phyloP scores from a whole-genome alignment of 2,329 filamentous ascomycete species.

The Herpotrichia juniperi region DNA sequence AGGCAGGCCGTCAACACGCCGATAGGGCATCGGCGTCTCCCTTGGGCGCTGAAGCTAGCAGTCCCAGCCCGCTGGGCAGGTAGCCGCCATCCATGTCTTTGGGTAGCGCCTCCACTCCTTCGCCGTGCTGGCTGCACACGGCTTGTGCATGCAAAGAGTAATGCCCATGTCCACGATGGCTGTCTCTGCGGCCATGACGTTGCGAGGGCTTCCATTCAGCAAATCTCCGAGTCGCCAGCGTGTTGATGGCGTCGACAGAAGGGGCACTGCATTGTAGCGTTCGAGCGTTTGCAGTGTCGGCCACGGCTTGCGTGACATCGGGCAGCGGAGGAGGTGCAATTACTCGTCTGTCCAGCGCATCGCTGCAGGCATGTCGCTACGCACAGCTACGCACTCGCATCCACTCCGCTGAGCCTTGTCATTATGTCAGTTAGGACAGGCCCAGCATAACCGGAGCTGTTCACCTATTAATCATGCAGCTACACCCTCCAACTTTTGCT shows the following conservation, averaged over 20 bases:
- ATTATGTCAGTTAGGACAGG: constrained; percentile 25
- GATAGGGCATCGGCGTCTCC: constrained; percentile 12
- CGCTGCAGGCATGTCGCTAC: constrained; percentile 35
- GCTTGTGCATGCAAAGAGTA: constrained; percentile 18
- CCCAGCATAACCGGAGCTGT: constrained; percentile 13
- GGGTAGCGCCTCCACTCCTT: constrained; percentile 6
- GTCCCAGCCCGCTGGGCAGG: constrained; percentile 12
- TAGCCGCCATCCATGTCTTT: constrained; percentile 8
- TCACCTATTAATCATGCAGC: constrained; percentile 34
- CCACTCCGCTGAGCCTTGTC: constrained; percentile 33
- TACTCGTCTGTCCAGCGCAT: constrained; percentile 28
- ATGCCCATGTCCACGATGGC: constrained; percentile 23
- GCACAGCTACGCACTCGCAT: constrained; percentile 8
- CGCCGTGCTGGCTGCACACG: not conserved
- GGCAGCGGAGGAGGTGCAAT: constrained; percentile 15
- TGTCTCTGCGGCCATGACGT: constrained; percentile 20
- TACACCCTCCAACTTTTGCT: constrained; percentile 20
- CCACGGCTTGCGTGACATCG: constrained; percentile 31
- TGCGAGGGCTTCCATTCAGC: constrained; percentile 19
- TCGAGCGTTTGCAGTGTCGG: constrained; percentile 25
- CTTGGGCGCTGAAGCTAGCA: constrained; percentile 6
- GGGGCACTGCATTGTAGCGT: constrained; percentile 25
- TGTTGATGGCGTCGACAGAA: constrained; percentile 13
- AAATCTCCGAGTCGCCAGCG: constrained; percentile 16
- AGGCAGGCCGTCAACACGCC: not conserved